Base-by-base conservation (phyloP, 2,329 filamentous ascomycete genomes). In the Dactylellina haptotyla region DNA sequence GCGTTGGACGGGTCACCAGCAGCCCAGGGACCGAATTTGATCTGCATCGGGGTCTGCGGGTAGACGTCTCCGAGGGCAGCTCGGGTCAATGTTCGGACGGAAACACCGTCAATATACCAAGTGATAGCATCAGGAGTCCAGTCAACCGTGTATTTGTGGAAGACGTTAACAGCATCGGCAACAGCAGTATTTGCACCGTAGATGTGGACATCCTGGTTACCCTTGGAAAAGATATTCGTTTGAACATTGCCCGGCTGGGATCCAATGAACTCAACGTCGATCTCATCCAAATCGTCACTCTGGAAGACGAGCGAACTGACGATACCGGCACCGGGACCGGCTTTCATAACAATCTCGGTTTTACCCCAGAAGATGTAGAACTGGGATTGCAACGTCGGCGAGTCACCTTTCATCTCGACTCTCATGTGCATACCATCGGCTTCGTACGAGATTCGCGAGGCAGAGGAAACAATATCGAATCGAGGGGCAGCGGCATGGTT, bases 291-390 rank as follows among this genome's bases (percentile, higher is more conserved):
- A 78, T 87, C 87, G 80, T 98, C 94, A 9, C 94, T 98, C 82
- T 96, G 89, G 76, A 99, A 84, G 10, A 98, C 92, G 10, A 95
- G 86, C 51, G 92, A 95, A 81, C 92, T 97, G 76, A 99, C 93
- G 78, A 99, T 97, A 74, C 95, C 95, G 12, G 87, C 88, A 9
- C 95, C 95, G 0, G 93, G 89, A 10, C 95, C 93, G 25, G 92
- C 88, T 82, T 95, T 94, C 84, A 97, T 86, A 30, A 87, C 89
- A 76, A 93, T 87, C 76, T 96, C 91, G 79, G 97, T 91, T 76
- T 89, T 90, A 76, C 95, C 95, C 81, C 97, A 99, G 94, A 99
- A 98, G 83, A 99, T 97, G 85, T 97, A 98, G 87, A 96, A 98
- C 78, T 95, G 87, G 72, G 92, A 96, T 76, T 86, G 86, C 74